Evolutionary conservation across 2,329 filamentous ascomycete species (phyloP).

Genomic region (Didymella glomerata): DNA sequence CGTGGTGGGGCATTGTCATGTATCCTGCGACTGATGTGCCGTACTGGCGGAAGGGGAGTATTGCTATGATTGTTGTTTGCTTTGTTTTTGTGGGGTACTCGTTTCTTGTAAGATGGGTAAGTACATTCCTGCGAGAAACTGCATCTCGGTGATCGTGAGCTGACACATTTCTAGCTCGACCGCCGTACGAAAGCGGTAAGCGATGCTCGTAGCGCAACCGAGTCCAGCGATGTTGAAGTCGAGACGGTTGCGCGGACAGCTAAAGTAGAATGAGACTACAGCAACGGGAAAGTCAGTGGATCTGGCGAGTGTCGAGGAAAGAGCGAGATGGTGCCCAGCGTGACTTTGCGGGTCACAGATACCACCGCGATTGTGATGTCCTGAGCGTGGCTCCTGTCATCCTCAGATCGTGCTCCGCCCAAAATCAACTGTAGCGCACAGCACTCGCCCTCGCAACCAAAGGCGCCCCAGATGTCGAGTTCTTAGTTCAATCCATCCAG

Average conservation of each 20-base stretch:
- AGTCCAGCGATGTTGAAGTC: neutral
- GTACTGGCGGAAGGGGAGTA: conserved; percentile 53
- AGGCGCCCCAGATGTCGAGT: too few species aligned
- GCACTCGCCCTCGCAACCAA: too few species aligned
- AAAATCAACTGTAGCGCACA: too few species aligned
- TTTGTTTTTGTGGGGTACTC: conserved; percentile 26
- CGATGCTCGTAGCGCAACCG: neutral
- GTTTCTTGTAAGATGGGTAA: conserved; percentile 31
- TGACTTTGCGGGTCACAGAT: too few species aligned
- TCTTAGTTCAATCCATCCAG: too few species aligned
- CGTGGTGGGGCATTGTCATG: conserved; percentile 57
- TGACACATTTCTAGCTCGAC: neutral
- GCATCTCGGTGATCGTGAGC: too few species aligned
- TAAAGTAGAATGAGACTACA: neutral
- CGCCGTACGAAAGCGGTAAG: neutral
- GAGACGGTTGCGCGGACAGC: neutral
- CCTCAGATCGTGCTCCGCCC: too few species aligned
- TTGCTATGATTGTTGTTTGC: conserved; percentile 46
- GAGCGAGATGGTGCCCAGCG: neutral
- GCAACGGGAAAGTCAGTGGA: neutral
- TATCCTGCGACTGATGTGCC: conserved; percentile 55
- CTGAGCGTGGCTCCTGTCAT: too few species aligned
- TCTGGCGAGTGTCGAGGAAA: neutral
- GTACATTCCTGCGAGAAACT: too few species aligned
- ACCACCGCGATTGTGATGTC: too few species aligned